phyloP scores from a whole-genome alignment of 23 red algal genomes.

The Pyropia haitanensis region DNA sequence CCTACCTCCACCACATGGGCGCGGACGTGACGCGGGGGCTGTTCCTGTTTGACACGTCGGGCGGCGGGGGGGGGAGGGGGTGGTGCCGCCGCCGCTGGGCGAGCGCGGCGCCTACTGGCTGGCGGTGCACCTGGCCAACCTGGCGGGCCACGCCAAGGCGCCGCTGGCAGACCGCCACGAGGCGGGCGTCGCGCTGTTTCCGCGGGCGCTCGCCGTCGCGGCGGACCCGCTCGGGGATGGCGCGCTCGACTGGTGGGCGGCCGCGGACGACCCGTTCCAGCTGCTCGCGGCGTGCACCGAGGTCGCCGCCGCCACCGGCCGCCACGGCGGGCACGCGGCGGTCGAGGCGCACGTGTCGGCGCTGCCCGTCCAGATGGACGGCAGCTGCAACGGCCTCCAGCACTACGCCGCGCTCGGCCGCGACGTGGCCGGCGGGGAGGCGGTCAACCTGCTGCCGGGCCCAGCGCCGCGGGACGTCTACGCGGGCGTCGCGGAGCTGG shows the following conservation, averaged over 20 bases:
- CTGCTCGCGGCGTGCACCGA: constrained; percentile 80
- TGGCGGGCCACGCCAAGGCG: constrained; percentile 65
- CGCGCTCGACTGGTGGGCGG: constrained; percentile 77
- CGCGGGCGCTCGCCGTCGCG: constrained; percentile 47
- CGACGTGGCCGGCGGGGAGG: constrained; percentile 43
- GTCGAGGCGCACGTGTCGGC: constrained; percentile 32
- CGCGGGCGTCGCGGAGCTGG: constrained; percentile 57
- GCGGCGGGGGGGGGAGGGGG: neutral
- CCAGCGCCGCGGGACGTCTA: constrained; percentile 92
- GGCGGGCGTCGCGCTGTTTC: constrained; percentile 49
- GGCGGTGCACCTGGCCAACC: constrained; percentile 86
- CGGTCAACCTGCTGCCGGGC: constrained; percentile 86
- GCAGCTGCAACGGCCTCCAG: constrained; percentile 96
- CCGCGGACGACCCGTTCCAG: constrained; percentile 91
- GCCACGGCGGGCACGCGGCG: constrained; percentile 21
- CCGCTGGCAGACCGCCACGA: constrained; percentile 66
- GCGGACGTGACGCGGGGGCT: constrained; percentile 73
- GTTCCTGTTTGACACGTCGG: constrained; percentile 62
- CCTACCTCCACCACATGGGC: constrained; percentile 80
- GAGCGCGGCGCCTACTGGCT: constrained; percentile 84
- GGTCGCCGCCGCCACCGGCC: constrained; percentile 37
- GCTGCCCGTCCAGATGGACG: constrained; percentile 82
- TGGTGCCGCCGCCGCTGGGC: constrained; percentile 25
- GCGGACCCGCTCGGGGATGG: constrained; percentile 45
- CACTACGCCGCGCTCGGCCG: constrained; percentile 92